Percentiles rank a stretch among this genome's conserved stretches.
Evolutionary conservation across 805 yeast genomes (phyloP).

Genomic region (Clavispora asparagi): DNA sequence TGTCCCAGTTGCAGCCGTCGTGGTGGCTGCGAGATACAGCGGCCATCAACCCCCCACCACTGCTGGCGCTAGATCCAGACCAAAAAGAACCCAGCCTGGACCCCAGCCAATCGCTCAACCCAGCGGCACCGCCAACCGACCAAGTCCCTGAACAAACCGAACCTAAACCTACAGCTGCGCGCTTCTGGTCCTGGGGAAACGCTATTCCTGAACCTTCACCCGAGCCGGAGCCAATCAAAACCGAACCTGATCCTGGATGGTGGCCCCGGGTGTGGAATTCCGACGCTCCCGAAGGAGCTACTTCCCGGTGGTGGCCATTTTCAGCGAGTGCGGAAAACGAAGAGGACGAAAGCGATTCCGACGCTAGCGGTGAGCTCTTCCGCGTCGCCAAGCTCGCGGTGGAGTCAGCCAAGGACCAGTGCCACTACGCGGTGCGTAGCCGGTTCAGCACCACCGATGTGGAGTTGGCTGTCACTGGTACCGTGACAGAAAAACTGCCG

Average conservation of each 20-base stretch:
- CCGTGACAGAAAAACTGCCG: conserved; percentile 28
- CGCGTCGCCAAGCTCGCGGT: conserved; percentile 28
- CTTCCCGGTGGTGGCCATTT: conserved; percentile 1
- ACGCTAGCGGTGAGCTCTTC: conserved; percentile 21
- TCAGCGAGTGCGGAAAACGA: conserved; percentile 10
- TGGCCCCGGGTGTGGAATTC: background rate
- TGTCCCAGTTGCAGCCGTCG: background rate
- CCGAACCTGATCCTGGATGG: background rate
- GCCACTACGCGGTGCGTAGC: conserved; percentile 30
- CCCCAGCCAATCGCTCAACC: no score
- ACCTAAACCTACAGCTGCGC: background rate
- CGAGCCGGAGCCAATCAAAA: background rate
- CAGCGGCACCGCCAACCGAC: background rate
- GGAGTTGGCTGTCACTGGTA: conserved; percentile 32
- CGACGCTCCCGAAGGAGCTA: background rate
- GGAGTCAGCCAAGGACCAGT: conserved; percentile 27
- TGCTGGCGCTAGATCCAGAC: background rate
- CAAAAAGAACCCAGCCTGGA: background rate
- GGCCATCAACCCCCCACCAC: background rate
- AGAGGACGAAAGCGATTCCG: conserved; percentile 17
- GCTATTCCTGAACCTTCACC: background rate
- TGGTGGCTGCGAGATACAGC: background rate
- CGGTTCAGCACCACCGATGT: conserved; percentile 1
- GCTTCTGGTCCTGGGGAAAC: background rate
- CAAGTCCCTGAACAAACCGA: background rate